Conservation (phyloP, 164 flowering plant genomes). For the Piper betle region DNA sequence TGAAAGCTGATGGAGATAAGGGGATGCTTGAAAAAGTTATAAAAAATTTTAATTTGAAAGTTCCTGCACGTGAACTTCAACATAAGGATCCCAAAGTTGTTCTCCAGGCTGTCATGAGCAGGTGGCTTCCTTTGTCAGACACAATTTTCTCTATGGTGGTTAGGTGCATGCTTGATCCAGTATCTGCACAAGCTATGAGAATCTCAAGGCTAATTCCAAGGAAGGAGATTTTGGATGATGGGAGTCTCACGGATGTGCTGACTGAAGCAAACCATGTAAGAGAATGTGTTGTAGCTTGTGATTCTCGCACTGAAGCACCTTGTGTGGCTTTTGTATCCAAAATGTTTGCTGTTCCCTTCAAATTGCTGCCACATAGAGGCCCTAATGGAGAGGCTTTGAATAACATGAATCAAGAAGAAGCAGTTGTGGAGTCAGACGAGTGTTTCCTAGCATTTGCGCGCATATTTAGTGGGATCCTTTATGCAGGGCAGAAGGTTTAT, state of each 20-base stretch:
- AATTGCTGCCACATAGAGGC: slow-evolving; percentile 59
- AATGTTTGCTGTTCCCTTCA: slow-evolving; percentile 83
- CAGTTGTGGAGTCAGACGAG: slow-evolving; percentile 54
- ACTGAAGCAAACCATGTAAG: slow-evolving; percentile 60
- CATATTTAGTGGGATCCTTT: slow-evolving; percentile 75
- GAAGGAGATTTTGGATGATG: slow-evolving; percentile 27
- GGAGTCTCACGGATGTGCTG: slow-evolving; percentile 27
- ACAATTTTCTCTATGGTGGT: slow-evolving; percentile 73
- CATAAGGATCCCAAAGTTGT: slow-evolving; percentile 72
- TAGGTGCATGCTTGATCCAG: slow-evolving; percentile 70
- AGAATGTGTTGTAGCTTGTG: slow-evolving; percentile 66
- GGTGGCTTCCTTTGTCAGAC: slow-evolving; percentile 88
- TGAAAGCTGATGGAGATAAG: slow-evolving; percentile 52
- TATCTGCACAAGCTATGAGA: slow-evolving; percentile 51
- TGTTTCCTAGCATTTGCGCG: slow-evolving; percentile 92
- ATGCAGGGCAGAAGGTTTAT: slow-evolving; percentile 48
- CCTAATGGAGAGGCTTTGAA: slow-evolving; percentile 36
- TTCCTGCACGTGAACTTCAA: slow-evolving; percentile 71
- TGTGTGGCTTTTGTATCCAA: slow-evolving; percentile 88
- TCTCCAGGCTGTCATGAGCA: slow-evolving; percentile 75
- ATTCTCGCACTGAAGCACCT: slow-evolving; percentile 58
- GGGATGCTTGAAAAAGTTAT: slow-evolving; percentile 66
- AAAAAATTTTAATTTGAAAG: slow-evolving; percentile 41
- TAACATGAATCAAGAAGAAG: slow-evolving; percentile 27
- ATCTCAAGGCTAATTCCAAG: slow-evolving; percentile 65